Percentiles rank a stretch among this genome's conserved stretches.
phyloP scores from a whole-genome alignment of 164 flowering plant species.

The Protea cynaroides region DNA sequence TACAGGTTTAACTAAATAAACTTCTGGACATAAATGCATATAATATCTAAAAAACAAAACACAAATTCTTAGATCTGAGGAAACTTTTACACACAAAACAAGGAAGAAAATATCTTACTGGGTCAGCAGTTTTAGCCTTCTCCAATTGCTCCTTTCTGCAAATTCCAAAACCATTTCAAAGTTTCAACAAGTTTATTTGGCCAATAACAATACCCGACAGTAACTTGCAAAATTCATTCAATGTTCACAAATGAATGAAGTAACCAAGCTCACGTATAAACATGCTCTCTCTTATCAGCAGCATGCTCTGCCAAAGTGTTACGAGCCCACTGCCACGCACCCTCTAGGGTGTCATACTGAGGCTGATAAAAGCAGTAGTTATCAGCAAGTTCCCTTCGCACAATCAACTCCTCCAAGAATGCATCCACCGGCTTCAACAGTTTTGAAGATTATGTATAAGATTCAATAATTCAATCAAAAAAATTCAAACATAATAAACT shows the following conservation, averaged over 20 bases:
- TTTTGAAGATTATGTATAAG: slow-evolving; percentile 6
- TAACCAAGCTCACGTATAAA: slow-evolving; percentile 62
- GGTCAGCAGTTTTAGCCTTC: slow-evolving; percentile 89
- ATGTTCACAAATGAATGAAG: not conserved
- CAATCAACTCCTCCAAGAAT: slow-evolving; percentile 88
- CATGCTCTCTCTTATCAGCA: slow-evolving; percentile 75
- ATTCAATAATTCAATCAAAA: not conserved
- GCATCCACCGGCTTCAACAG: slow-evolving; percentile 71
- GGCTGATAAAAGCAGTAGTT: slow-evolving; percentile 93
- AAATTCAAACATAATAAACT: not conserved
- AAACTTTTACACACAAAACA: no score
- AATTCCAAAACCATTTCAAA: slow-evolving; percentile 11
- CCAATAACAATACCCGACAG: not conserved
- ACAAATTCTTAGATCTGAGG: no score
- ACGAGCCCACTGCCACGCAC: slow-evolving; percentile 98
- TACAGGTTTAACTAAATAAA: no score
- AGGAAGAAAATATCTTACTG: slow-evolving; percentile 39
- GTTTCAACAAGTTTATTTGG: not conserved
- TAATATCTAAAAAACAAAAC: no score
- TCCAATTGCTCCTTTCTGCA: slow-evolving; percentile 87
- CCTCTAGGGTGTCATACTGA: slow-evolving; percentile 71
- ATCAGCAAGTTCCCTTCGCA: slow-evolving; percentile 92
- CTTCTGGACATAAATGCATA: no score
- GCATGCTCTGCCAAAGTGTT: slow-evolving; percentile 82
- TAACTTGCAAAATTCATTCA: not conserved